phyloP scores from a whole-genome alignment of 2,329 filamentous ascomycete species.

The Davidsoniella eucalypti region DNA sequence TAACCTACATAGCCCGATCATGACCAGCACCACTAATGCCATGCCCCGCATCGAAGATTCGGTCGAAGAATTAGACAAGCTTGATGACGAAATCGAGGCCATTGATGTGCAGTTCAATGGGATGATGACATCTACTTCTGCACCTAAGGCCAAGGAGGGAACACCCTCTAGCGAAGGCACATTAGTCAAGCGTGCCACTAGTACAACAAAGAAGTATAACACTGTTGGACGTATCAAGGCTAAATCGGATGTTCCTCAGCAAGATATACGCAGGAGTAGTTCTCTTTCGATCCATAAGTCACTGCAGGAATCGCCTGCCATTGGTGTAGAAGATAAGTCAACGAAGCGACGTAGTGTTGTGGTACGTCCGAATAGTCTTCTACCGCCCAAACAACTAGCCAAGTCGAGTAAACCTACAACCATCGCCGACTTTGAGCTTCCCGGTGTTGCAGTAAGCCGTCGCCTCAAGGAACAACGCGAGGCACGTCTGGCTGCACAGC shows the following conservation, averaged over 20 bases:
- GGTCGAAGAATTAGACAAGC: conserved; percentile 41
- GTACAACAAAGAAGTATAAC: conserved; percentile 16
- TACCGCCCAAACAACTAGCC: conserved; percentile 28
- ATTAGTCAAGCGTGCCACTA: neutral
- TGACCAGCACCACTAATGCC: conserved; percentile 18
- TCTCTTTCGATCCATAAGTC: conserved; percentile 24
- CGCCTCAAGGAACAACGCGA: conserved; percentile 42
- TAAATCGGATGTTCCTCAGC: conserved; percentile 19
- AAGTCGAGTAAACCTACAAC: conserved; percentile 41
- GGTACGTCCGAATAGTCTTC: conserved; percentile 25
- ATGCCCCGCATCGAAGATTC: conserved; percentile 44
- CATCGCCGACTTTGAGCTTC: conserved; percentile 41
- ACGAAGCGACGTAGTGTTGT: conserved; percentile 16
- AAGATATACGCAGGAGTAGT: conserved; percentile 26
- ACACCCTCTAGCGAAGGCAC: neutral
- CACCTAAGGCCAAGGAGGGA: neutral
- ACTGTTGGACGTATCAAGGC: conserved; percentile 27
- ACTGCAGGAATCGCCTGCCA: conserved; percentile 13
- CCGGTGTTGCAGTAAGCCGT: conserved; percentile 43
- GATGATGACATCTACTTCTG: conserved; percentile 14
- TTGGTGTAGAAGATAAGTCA: conserved; percentile 16
- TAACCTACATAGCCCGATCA: neutral
- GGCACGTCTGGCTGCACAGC: conserved; percentile 25
- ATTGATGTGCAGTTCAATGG: conserved; percentile 20
- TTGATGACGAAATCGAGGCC: conserved; percentile 45